These are phyloP conservation scores for Cetradonia linearis DNA, from an alignment of 495 filamentous ascomycete genomes.

Conservation along the genomic window DNA sequence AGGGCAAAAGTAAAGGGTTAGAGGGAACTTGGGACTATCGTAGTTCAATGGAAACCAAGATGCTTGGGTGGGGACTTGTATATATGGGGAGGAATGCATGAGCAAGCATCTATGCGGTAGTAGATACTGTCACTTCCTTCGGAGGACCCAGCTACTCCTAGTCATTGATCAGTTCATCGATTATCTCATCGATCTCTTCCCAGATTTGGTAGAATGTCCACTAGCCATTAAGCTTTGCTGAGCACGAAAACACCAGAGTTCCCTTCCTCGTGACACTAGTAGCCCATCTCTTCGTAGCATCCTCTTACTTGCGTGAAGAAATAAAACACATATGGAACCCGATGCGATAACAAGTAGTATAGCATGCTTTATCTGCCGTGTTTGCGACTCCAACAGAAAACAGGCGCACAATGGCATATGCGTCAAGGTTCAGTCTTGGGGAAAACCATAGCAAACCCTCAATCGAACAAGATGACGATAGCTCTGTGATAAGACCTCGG, in stretches of 20 bases:
- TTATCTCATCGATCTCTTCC: background rate
- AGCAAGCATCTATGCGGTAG: background rate
- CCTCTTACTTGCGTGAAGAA: background rate
- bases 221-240: background rate
- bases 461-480: background rate
- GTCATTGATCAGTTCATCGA: background rate
- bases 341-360: background rate
- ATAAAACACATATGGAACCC: background rate
- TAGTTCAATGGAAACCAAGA: background rate
- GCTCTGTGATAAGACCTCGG: background rate
- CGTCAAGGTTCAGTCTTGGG: conserved; percentile 7
- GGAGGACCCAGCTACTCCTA: background rate
- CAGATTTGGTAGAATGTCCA: background rate
- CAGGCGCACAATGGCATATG: conserved; percentile 1
- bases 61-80: background rate
- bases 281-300: background rate
- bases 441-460: background rate
- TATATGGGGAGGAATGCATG: background rate
- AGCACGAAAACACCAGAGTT: background rate
- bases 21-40: background rate
- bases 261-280: background rate
- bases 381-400: background rate
- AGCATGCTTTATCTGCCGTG: background rate
- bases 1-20: conserved; percentile 17
- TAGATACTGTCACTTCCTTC: background rate